phyloP scores from a whole-genome alignment of 2,329 filamentous ascomycete species.

The Penicillium decumbens region DNA sequence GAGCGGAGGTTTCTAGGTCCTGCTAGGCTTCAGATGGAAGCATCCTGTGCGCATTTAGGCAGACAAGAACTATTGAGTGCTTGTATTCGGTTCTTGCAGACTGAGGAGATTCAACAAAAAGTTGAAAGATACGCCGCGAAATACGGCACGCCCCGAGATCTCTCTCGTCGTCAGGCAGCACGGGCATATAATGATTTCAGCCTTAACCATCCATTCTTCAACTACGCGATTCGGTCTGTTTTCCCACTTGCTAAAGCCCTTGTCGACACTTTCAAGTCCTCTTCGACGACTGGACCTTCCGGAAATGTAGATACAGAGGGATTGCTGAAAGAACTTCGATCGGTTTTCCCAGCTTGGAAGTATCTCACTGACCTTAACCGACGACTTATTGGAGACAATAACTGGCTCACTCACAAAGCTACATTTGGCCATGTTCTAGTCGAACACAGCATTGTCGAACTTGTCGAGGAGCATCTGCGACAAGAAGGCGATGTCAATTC shows the following conservation, averaged over 20 bases:
- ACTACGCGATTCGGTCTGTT: neutral
- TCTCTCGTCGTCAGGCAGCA: neutral
- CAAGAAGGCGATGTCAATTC: neutral
- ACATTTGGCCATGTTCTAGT: neutral
- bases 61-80: neutral
- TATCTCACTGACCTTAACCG: neutral
- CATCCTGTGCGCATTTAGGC: neutral
- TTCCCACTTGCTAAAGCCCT: neutral
- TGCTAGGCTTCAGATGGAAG: neutral
- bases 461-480: neutral
- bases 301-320: too few relatives aligned
- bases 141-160: neutral
- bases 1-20: neutral
- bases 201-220: neutral
- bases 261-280: neutral
- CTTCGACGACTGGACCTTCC: too few relatives aligned
- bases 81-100: neutral
- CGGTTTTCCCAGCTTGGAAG: neutral
- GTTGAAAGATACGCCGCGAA: neutral
- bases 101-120: neutral
- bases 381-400: neutral
- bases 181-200: neutral
- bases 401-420: neutral
- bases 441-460: neutral
- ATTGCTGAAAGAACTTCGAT: neutral